Evolutionary conservation across 2,329 filamentous ascomycete species (phyloP).

Genomic region (Sporothrix brasiliensis): DNA sequence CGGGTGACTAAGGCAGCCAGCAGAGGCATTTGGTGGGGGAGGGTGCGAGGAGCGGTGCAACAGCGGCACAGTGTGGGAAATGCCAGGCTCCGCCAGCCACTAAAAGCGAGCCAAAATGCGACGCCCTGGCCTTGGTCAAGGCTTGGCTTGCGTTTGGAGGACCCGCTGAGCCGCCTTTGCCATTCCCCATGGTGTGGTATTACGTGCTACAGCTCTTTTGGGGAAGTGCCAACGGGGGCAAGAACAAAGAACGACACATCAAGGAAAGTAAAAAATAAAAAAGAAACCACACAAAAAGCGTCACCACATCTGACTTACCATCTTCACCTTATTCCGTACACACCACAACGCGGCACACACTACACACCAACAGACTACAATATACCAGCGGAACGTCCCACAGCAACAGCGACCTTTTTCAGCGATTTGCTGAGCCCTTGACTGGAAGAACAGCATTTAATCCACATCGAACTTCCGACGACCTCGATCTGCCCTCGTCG

Average conservation of each 20-base stretch:
- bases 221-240: constrained; percentile 16
- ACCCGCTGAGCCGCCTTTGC: constrained; percentile 24
- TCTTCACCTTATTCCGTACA: constrained; percentile 1
- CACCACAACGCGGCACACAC: neutral
- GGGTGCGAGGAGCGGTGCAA: neutral
- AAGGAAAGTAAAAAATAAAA: neutral
- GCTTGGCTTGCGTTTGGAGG: neutral
- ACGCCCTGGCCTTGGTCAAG: constrained; percentile 17
- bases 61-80: neutral
- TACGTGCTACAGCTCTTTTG: constrained; percentile 18
- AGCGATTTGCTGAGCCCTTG: neutral
- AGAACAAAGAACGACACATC: constrained; percentile 16
- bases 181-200: neutral
- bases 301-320: neutral
- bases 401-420: neutral
- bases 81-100: neutral
- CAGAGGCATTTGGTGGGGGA: neutral
- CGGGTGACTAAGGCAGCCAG: constrained; percentile 17
- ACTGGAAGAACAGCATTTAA: neutral
- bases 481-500: neutral
- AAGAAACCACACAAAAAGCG: neutral
- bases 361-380: neutral
- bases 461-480: neutral
- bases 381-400: neutral
- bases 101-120: neutral